These are phyloP conservation scores for Plasmodium ovale DNA, from an alignment of 169 alveolate genomes.

Conservation along the genomic window DNA sequence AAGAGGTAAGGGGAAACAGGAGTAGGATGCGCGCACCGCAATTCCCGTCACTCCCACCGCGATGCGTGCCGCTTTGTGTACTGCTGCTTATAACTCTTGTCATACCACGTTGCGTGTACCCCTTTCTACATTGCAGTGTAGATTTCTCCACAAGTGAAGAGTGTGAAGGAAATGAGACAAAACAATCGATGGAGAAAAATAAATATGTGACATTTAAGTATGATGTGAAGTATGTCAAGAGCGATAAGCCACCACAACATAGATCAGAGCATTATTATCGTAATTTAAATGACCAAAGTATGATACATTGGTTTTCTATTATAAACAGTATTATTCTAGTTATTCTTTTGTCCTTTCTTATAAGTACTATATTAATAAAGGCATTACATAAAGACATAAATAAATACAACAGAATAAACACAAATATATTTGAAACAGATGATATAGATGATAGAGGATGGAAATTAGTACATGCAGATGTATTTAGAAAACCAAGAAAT, in stretches of 20 bases:
- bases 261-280: constrained; percentile 91
- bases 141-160: constrained; percentile 4
- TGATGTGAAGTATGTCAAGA: constrained; percentile 85
- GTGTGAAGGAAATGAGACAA: constrained; percentile 18
- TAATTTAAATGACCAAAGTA: constrained; percentile 80
- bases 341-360: constrained; percentile 85
- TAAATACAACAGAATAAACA: constrained; percentile 85
- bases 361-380: constrained; percentile 88
- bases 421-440: constrained; percentile 82
- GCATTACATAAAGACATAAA: constrained; percentile 89
- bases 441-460: constrained; percentile 91
- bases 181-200: constrained; percentile 24
- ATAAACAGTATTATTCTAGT: constrained; percentile 87
- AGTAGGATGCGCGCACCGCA: neutral
- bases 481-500: constrained; percentile 91
- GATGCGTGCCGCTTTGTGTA: neutral
- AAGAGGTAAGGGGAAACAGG: constrained; percentile 62
- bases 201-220: constrained; percentile 83
- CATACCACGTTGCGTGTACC: neutral
- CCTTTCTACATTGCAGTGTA: neutral
- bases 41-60: constrained; percentile 13
- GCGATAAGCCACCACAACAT: constrained; percentile 84
- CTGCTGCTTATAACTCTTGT: neutral
- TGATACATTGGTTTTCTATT: constrained; percentile 92
- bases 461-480: constrained; percentile 93